Percentiles rank a stretch among this genome's conserved stretches.
phyloP scores from a whole-genome alignment of 495 filamentous ascomycete genomes.

The Viridothelium virens region DNA sequence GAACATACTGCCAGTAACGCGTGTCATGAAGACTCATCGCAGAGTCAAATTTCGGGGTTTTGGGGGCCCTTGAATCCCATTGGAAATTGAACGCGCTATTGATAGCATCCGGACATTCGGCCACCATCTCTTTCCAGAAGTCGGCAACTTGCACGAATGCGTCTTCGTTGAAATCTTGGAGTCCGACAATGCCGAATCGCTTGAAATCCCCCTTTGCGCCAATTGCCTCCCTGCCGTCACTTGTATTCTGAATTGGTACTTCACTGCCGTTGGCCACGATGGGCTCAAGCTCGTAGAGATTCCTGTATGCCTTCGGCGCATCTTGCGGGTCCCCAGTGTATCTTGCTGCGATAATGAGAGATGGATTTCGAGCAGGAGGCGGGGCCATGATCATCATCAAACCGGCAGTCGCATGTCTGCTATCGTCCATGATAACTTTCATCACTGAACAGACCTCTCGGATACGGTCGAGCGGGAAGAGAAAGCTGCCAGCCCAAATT shows the following conservation, averaged over 20 bases:
- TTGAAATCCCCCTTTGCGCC: constrained; percentile 26
- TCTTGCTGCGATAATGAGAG: constrained; percentile 14
- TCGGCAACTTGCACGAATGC: constrained; percentile 20
- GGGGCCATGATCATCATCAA: constrained; percentile 26
- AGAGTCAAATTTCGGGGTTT: constrained; percentile 19
- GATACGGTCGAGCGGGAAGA: constrained; percentile 25
- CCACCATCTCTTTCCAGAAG: constrained; percentile 19
- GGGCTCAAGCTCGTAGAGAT: constrained; percentile 21
- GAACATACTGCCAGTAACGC: constrained; percentile 23
- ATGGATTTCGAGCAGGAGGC: constrained; percentile 20
- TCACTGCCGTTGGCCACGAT: constrained; percentile 19
- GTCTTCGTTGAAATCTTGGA: constrained; percentile 18
- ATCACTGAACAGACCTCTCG: constrained; percentile 24
- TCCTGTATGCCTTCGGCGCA: constrained; percentile 18
- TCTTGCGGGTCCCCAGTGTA: constrained; percentile 21
- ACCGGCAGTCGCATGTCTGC: constrained; percentile 26
- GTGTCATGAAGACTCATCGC: constrained; percentile 24
- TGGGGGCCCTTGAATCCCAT: constrained; percentile 23
- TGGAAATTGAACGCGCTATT: constrained; percentile 20
- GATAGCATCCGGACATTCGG: constrained; percentile 18
- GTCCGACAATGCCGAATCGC: constrained; percentile 22
- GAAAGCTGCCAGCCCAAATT: constrained; percentile 27
- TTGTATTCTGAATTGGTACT: constrained; percentile 23
- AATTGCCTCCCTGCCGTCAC: constrained; percentile 20
- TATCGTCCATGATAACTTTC: constrained; percentile 22